Evolutionary conservation across 768 basidiomycete genomes (phyloP), one percentile per base, ranked within the genome.

Genomic region (Ramaria sp.): DNA sequence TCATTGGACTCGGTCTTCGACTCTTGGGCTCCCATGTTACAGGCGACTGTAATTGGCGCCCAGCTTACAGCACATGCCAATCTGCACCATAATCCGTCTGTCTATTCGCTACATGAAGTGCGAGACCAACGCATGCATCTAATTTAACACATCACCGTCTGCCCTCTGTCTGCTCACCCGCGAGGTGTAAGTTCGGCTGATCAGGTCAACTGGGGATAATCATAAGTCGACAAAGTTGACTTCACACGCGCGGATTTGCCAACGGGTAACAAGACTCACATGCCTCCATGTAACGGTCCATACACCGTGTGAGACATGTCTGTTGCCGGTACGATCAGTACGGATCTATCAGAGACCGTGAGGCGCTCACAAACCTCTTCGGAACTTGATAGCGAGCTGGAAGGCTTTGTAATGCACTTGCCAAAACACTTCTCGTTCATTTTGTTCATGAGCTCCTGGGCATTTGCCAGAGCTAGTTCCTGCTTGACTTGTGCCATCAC

Each of bases 11-110:
- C 72, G 19, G 72, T 70, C 43, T 78, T 74, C 0, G 87, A 89
- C 71, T 83, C 84, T 20, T 74, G 69, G 30, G 86, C 85, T 10
- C 87, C 87, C 87, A 90, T 89, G 6, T 49, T 30, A n/a, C 2
- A 20, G 47, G 48, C 1, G 24, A 30, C 42, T n/a, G 9, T 6
- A 15, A 49, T 49, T 49, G 24, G 48, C 48, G 48, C 48, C 24
- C 27, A 37, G 34, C 13, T 7, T 10, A 37, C 34, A 37, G 34
- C 27, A 37, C 34, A 10, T 10, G 34, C 13, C 34, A 27, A 2
- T 10, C 9, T 13, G n/a, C n/a, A n/a, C n/a, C 34, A 37, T 37
- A 13, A 37, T 37, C 34, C 10, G 34, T 3, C 13, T 37, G 5
- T 34, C 33, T 34, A 34, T 11, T 34, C n/a, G 11, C 33, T 5